Conservation (phyloP, 495 filamentous ascomycete species). For the Thermothielavioides terrestris region DNA sequence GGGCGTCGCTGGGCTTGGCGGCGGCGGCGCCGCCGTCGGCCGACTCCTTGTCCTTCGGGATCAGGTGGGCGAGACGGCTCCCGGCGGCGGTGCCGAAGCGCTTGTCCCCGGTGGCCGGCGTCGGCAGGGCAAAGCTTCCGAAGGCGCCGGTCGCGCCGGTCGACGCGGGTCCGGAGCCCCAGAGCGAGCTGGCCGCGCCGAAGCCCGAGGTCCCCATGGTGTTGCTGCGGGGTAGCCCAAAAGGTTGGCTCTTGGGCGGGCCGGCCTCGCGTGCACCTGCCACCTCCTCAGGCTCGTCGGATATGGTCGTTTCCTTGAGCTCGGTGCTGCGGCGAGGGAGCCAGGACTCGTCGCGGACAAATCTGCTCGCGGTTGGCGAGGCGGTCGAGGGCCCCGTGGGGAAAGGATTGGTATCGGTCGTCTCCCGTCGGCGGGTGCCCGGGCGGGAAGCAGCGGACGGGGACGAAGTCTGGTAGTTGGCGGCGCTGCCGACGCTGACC, state of each 20-base stretch:
- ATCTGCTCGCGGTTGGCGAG: conserved; percentile 45
- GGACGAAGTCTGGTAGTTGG: conserved; percentile 44
- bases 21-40: conserved; percentile 51
- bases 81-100: conserved; percentile 65
- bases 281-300: conserved; percentile 42
- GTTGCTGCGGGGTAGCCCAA: conserved; percentile 61
- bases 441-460: conserved; percentile 62
- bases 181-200: conserved; percentile 53
- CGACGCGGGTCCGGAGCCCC: conserved; percentile 46
- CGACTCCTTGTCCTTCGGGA: conserved; percentile 73
- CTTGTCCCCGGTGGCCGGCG: conserved; percentile 57
- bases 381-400: conserved; percentile 40
- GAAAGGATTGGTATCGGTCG: conserved; percentile 69
- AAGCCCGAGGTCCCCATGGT: conserved; percentile 40
- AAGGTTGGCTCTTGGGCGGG: conserved; percentile 38
- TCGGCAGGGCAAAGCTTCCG: conserved; percentile 64
- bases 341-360: conserved; percentile 45
- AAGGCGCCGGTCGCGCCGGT: conserved; percentile 75
- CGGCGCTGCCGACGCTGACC: conserved; percentile 48
- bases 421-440: conserved; percentile 70
- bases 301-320: conserved; percentile 36
- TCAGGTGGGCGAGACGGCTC: conserved; percentile 75
- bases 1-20: conserved; percentile 27
- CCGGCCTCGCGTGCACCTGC: conserved; percentile 5
- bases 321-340: conserved; percentile 67